Conservation (phyloP, 2,329 filamentous ascomycete species). For the Aspergillus brasiliensis region DNA sequence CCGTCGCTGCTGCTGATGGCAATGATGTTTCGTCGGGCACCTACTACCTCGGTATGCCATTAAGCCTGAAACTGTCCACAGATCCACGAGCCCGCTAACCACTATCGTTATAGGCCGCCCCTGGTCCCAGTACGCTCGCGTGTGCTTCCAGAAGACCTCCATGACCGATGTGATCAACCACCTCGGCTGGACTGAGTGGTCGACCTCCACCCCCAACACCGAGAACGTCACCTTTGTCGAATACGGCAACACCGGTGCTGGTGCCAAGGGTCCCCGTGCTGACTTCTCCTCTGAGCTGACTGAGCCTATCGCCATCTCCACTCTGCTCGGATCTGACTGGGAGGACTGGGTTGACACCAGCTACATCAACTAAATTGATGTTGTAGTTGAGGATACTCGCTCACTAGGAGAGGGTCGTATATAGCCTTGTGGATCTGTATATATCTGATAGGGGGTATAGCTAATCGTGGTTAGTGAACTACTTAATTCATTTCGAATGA, state of each 20-base stretch:
- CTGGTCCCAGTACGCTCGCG: constrained; percentile 15
- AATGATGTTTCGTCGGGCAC: constrained; percentile 9
- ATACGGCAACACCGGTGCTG: constrained; percentile 61
- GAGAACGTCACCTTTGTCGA: constrained; percentile 60
- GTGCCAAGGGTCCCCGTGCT: constrained; percentile 57
- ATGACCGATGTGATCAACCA: constrained; percentile 55
- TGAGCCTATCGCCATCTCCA: constrained; percentile 45
- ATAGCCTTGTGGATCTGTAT: neutral
- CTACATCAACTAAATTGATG: constrained; percentile 33
- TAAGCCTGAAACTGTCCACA: neutral
- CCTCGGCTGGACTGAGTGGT: constrained; percentile 63
- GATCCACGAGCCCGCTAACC: neutral
- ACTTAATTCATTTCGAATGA: too few relatives aligned
- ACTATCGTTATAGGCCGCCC: constrained; percentile 1
- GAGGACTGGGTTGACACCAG: constrained; percentile 47
- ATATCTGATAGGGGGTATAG: neutral
- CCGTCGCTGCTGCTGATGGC: constrained; percentile 32
- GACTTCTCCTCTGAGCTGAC: constrained; percentile 49
- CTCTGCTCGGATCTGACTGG: constrained; percentile 50
- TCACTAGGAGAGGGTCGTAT: neutral
- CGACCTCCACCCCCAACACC: constrained; percentile 51
- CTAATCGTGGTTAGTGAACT: neutral
- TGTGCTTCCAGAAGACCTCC: constrained; percentile 11
- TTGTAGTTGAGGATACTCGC: too few relatives aligned
- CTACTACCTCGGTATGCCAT: constrained; percentile 11